Conservation (phyloP, 164 flowering plant species). For the Vitis rupestris region DNA sequence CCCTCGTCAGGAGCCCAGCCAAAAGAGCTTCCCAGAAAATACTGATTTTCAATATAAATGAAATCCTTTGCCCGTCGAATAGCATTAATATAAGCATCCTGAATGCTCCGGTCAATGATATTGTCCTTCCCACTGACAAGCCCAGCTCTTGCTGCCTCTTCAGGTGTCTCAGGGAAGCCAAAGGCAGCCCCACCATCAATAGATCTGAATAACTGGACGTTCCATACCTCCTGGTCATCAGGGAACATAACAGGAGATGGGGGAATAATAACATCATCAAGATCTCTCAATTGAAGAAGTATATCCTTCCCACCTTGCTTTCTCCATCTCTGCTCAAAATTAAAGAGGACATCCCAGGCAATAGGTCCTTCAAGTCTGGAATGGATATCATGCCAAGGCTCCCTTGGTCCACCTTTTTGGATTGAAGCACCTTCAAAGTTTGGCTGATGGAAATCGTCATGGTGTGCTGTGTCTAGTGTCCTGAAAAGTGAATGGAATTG, state of each 20-base stretch:
- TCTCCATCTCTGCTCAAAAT: constrained; percentile 71
- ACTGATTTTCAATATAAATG: constrained; percentile 66
- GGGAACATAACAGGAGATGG: constrained; percentile 63
- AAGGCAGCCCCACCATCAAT: constrained; percentile 73
- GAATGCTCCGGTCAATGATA: constrained; percentile 69
- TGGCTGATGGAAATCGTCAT: constrained; percentile 68
- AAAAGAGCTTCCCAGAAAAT: constrained; percentile 68
- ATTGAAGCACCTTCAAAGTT: constrained; percentile 51
- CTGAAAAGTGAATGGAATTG: constrained; percentile 61
- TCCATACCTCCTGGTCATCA: constrained; percentile 66
- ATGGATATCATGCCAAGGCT: constrained; percentile 79
- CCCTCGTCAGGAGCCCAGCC: constrained; percentile 42
- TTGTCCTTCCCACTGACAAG: constrained; percentile 82
- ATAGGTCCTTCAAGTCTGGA: constrained; percentile 64
- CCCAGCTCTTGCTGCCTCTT: constrained; percentile 68
- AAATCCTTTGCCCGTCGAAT: constrained; percentile 67
- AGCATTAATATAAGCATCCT: constrained; percentile 69
- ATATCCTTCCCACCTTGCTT: constrained; percentile 68
- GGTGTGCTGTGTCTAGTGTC: constrained; percentile 62
- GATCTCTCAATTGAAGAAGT: constrained; percentile 52
- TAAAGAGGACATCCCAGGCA: constrained; percentile 69
- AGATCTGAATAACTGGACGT: constrained; percentile 65
- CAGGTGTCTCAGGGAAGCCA: constrained; percentile 67
- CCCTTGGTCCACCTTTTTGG: constrained; percentile 60
- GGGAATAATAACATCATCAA: constrained; percentile 48